Evolutionary conservation across 192 early-diverging fungal species (phyloP).

Genomic region (Helicostylum pulchrum): DNA sequence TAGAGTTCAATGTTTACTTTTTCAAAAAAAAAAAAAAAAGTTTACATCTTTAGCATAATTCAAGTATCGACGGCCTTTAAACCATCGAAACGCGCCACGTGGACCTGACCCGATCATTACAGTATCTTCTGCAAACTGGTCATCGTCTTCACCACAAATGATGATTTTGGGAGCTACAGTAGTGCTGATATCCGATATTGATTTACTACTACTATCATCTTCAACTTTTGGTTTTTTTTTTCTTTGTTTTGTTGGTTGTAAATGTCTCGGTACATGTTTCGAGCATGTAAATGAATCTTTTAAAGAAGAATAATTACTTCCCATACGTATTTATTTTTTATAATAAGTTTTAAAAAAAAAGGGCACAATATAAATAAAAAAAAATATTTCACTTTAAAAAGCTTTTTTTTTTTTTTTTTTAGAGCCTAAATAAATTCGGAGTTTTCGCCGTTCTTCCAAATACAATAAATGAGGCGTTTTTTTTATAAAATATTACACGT

Average conservation of each 20-base stretch:
- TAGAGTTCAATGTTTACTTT: too few relatives aligned
- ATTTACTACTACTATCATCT: too few relatives aligned
- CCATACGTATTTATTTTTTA: neutral
- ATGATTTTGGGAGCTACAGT: neutral
- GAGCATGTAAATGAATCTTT: neutral
- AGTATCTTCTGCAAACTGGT: neutral
- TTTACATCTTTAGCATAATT: constrained; percentile 1
- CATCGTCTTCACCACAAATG: neutral
- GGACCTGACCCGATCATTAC: constrained; percentile 16
- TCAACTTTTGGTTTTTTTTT: neutral
- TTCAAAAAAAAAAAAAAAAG: too few relatives aligned
- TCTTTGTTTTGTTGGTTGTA: constrained; percentile 8
- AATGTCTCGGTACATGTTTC: constrained; percentile 17
- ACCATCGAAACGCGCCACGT: constrained; percentile 23
- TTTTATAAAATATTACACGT: too few relatives aligned
- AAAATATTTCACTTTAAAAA: neutral
- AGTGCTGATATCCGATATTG: too few relatives aligned
- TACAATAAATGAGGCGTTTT: too few relatives aligned
- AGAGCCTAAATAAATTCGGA: too few relatives aligned
- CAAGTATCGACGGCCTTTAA: constrained; percentile 23
- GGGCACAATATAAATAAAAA: neutral
- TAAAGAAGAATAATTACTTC: neutral
- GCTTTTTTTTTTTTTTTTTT: neutral
- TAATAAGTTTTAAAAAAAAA: neutral
- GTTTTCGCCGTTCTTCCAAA: too few relatives aligned